phyloP scores from a whole-genome alignment of 495 filamentous ascomycete species.

The Staphylotrichum tortipilum region DNA sequence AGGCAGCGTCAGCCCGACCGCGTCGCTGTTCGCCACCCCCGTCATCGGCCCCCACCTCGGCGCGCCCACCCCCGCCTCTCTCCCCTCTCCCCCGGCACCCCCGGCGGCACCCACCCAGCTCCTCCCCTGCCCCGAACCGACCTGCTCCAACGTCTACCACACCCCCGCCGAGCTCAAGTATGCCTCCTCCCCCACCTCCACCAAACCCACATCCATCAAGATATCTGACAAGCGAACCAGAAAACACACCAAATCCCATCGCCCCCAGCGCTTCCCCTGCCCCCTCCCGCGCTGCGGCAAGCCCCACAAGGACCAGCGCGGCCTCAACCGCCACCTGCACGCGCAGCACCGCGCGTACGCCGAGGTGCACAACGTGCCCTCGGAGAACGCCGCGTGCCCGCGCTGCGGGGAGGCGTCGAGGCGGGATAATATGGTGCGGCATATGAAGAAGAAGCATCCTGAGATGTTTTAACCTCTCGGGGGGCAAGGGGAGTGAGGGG shows the following conservation, averaged over 20 bases:
- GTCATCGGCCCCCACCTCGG: background rate
- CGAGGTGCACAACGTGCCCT: background rate
- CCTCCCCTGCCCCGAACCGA: background rate
- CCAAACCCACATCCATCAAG: background rate
- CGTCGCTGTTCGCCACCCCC: background rate
- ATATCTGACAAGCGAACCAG: background rate
- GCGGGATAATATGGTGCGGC: conserved; percentile 15
- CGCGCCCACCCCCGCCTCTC: background rate
- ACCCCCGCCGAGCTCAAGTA: background rate
- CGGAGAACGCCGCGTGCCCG: conserved; percentile 12
- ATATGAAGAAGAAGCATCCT: too few species aligned
- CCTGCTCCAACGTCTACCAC: background rate
- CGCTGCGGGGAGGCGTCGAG: conserved; percentile 14
- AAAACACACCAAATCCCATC: conserved; percentile 12
- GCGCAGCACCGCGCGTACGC: conserved; percentile 15
- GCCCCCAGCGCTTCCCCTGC: conserved; percentile 14
- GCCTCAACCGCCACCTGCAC: conserved; percentile 18
- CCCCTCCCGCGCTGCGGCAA: conserved; percentile 10
- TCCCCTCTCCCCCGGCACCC: background rate
- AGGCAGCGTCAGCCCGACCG: background rate
- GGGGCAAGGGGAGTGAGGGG: conserved; percentile 2
- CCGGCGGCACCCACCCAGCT: background rate
- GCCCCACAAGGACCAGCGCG: conserved; percentile 16
- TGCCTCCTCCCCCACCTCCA: background rate
- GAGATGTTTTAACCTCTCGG: too few species aligned